phyloP scores from a whole-genome alignment of 116 monocot species.

The Posidonia oceanica region DNA sequence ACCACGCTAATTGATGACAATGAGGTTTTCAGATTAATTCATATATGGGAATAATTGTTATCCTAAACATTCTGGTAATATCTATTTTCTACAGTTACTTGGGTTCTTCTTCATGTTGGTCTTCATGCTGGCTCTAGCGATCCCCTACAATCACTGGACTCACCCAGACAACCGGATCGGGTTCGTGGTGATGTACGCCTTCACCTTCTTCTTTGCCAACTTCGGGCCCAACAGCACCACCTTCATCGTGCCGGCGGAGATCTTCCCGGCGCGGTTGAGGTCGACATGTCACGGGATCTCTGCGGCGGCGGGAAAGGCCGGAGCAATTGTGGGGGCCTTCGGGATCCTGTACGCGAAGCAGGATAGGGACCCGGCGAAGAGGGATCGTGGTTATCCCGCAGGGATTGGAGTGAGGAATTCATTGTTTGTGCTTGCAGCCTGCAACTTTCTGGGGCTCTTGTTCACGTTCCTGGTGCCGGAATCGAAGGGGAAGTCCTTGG shows the following conservation, averaged over 20 bases:
- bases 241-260: constrained; percentile 59
- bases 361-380: constrained; percentile 3
- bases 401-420: constrained; percentile 25
- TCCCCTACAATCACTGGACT: constrained; percentile 28
- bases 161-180: constrained; percentile 14
- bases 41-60: too few relatives aligned
- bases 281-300: constrained; percentile 45
- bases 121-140: constrained; percentile 19
- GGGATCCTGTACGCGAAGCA: constrained; percentile 38
- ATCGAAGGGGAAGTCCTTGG: constrained; percentile 41
- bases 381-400: constrained; percentile 6
- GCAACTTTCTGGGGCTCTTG: constrained; percentile 15
- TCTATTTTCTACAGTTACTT: constrained; percentile 3
- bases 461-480: constrained; percentile 45
- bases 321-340: constrained; percentile 59
- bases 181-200: constrained; percentile 36
- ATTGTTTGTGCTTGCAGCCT: constrained; percentile 24
- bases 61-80: background rate
- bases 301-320: constrained; percentile 68
- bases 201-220: constrained; percentile 51
- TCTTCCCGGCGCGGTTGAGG: constrained; percentile 53
- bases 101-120: constrained; percentile 25
- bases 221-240: constrained; percentile 49
- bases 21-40: too few relatives aligned
- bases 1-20: background rate